Evolutionary conservation across 202 grass and related monocot genomes (phyloP), one percentile per base, ranked within the genome.

Genomic region (Eragrostis tef): DNA sequence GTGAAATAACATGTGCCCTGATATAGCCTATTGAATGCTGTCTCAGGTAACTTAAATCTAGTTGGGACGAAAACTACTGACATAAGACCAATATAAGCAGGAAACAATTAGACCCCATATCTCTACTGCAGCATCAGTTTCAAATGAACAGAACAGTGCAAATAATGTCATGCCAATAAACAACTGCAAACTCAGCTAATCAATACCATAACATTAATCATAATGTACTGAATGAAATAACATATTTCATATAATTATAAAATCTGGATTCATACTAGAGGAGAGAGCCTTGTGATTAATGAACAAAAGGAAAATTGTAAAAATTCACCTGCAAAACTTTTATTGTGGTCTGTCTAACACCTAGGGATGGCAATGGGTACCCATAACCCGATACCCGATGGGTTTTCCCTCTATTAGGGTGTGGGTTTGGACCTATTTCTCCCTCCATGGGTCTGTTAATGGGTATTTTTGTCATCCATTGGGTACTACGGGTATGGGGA

Each of bases 1-100:
- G 39, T 54, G 54, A 81, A 63, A 84, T 70, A 84, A 61, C 29
- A 64, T 83, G 15, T 36, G 7, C 65, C 57, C 53, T 62, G 51
- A 21, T 79, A 10, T 19, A 27, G 34, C 27, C 24, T 72, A 64
- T 53, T 72, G 34, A 12, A 75, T 60, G 31, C n/a, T 43, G 20
- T 75, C 11, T 22, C 36, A 59, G 19, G 17, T 80, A 67, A 14
- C 15, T 75, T 10, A 53, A 52, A 71, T 67, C 61, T 60, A 9
- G 45, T 25, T 86, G 9, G 17, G 64, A 4, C 9, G 42, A 39
- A 76, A 75, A 31, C 21, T 76, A 31, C 43, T 56, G 22, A 82
- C 12, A 45, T 4, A 76, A 81, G 60, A n/a, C 20, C 44, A 49
- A 65, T 20, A 49, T 48, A 52, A 56, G 8, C 4, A 81, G 9